Percentiles rank a stretch among this genome's conserved stretches.
Conservation (phyloP, 495 filamentous ascomycete genomes). For the Aspergillus panamensis region DNA sequence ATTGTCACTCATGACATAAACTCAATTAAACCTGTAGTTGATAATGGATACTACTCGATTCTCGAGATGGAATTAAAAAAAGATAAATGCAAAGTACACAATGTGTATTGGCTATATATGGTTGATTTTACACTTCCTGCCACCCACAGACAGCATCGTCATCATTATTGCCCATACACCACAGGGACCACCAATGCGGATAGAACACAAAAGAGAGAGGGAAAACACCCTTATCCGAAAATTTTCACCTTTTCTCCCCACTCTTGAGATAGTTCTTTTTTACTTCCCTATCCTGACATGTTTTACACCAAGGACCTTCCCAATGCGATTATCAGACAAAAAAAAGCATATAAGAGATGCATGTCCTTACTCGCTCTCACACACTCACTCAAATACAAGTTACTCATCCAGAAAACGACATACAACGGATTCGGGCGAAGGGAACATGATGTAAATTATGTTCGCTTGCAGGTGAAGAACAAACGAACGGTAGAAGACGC, state of each 20-base stretch:
- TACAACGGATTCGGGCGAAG: neutral
- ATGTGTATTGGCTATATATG: slow-evolving; percentile 13
- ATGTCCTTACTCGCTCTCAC: neutral
- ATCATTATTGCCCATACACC: neutral
- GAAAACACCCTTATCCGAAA: neutral
- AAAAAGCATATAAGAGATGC: neutral
- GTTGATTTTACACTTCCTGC: slow-evolving; percentile 11
- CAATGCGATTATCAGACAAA: slow-evolving; percentile 5
- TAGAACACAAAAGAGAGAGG: neutral
- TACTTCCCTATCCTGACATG: slow-evolving; percentile 3
- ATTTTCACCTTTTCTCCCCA: too few species aligned
- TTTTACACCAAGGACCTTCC: slow-evolving; percentile 8
- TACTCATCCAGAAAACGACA: neutral
- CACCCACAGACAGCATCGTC: neutral
- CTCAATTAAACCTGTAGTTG: too few species aligned
- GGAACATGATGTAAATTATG: neutral
- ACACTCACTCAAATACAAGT: neutral
- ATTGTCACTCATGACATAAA: too few species aligned
- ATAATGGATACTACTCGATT: too few species aligned
- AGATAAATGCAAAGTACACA: neutral
- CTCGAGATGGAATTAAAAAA: too few species aligned
- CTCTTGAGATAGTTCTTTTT: neutral
- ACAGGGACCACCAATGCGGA: neutral
- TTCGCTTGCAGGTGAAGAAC: neutral
- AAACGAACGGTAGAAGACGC: neutral